Evolutionary conservation across 2,329 filamentous ascomycete genomes (phyloP), one percentile per base, ranked within the genome.

Genomic region (Aspergillus chevalieri): DNA sequence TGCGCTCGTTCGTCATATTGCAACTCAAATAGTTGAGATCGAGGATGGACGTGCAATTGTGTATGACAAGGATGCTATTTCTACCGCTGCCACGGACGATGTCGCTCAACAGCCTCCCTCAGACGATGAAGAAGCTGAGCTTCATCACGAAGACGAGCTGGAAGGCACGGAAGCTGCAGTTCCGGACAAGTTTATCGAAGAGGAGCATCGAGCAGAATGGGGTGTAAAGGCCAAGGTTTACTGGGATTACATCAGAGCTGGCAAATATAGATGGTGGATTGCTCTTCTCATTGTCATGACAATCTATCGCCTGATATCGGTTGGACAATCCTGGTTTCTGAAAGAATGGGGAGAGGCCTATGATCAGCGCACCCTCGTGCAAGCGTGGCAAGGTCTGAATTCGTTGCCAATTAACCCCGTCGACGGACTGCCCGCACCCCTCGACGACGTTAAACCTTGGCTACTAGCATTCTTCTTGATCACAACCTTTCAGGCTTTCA

Each of bases 291-390:
- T 81, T 1, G 72, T 84, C 10, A 81, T 91, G 51, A 67, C 79
- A 5, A 38, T 83, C 0, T 88, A 83, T 58, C 83, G 90, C 6
- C 61, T 83, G 10, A 71, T 81, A 15, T 79, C 84, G 34, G 75
- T 94, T 36, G 78, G 77, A 1, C 81, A 89, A 60, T 84, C 81
- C 1, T 92, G 89, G 79, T 91, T 93, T 42, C 76, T 95, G 47
- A 94, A 95, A 64, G 79, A 85, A 22, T 95, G 90, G 89, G 88
- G 87, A 26, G 87, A 94, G 63, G 82, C 83, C 6, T 92, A 91
- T 65, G 62, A 66, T 33, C 61, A 63, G 15, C 10, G 6, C 14
- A 22, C 38, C 9, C 10, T 41, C 4, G 19, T 21, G 15, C 19
- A 12, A 19, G 17, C 46, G 14, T 50, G 53, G 8, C 51, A 47